Percentiles rank a stretch among this genome's conserved stretches.
Conservation (phyloP, 768 basidiomycete species). For the Boletus reticulatus region DNA sequence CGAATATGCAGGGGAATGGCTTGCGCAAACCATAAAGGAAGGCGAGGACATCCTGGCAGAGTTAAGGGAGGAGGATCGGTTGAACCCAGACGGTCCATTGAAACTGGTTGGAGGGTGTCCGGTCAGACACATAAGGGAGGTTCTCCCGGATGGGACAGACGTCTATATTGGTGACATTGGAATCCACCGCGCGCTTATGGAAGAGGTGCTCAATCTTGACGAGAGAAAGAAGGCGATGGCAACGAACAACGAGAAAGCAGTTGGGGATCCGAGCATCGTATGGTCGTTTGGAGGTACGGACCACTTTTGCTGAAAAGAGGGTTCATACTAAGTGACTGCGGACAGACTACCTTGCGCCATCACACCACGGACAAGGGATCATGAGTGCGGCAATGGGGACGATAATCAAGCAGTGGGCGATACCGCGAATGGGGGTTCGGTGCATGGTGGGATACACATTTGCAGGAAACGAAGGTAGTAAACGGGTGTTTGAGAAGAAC, state of each 20-base stretch:
- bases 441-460: slow-evolving; percentile 45
- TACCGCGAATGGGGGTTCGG: slow-evolving; percentile 61
- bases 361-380: slow-evolving; percentile 66
- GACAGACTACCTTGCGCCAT: slow-evolving; percentile 59
- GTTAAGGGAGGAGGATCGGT: slow-evolving; percentile 14
- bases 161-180: slow-evolving; percentile 45
- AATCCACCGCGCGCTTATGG: slow-evolving; percentile 25
- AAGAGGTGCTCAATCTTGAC: slow-evolving; percentile 35
- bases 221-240: slow-evolving; percentile 34
- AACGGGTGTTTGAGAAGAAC: slow-evolving; percentile 65
- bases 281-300: slow-evolving; percentile 62
- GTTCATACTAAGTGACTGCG: neutral
- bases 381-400: slow-evolving; percentile 65
- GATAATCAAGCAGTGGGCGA: slow-evolving; percentile 56
- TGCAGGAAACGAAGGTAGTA: slow-evolving; percentile 56
- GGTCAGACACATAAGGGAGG: slow-evolving; percentile 50
- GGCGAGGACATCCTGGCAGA: slow-evolving; percentile 22
- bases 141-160: slow-evolving; percentile 53
- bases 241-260: slow-evolving; percentile 39
- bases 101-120: slow-evolving; percentile 46
- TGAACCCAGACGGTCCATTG: slow-evolving; percentile 19
- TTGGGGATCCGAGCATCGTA: slow-evolving; percentile 54
- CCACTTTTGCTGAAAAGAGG: neutral
- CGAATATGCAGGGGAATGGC: slow-evolving; percentile 40
- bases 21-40: slow-evolving; percentile 18